phyloP scores from a whole-genome alignment of 164 flowering plant genomes.

The Aristolochia contorta region DNA sequence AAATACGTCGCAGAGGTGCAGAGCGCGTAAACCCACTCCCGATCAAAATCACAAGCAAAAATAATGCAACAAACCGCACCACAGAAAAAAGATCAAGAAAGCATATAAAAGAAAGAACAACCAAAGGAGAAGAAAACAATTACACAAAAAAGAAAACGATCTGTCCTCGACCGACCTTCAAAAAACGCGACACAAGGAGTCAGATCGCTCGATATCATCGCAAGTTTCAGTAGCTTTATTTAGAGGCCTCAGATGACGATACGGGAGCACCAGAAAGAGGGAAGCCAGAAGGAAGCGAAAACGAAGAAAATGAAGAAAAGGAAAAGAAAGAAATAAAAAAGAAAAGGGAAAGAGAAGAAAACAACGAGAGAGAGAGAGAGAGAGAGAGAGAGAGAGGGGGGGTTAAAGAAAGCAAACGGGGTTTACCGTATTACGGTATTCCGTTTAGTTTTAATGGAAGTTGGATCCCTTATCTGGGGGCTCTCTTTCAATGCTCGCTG shows the following conservation, averaged over 20 bases:
- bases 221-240: background rate
- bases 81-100: too few species aligned
- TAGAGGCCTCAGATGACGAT: background rate
- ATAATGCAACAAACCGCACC: too few species aligned
- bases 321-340: background rate
- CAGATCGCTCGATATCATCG: too few species aligned
- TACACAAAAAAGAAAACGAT: too few species aligned
- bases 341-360: background rate
- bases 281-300: background rate
- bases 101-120: too few species aligned
- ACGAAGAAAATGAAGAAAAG: background rate
- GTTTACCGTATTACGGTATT: background rate
- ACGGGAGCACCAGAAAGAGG: background rate
- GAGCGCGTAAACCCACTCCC: too few species aligned
- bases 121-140: too few species aligned
- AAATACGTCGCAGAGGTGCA: too few species aligned
- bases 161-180: too few species aligned
- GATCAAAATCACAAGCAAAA: too few species aligned
- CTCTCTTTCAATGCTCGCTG: too few species aligned
- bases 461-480: background rate
- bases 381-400: background rate
- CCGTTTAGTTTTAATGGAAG: slow-evolving; percentile 4
- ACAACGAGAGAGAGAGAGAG: background rate
- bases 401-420: background rate
- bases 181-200: too few species aligned